A percentile compares a stretch with the other conserved stretches of the same genome.
Conservation (phyloP, 2,329 filamentous ascomycete genomes). For the Macrophomina phaseolina region DNA sequence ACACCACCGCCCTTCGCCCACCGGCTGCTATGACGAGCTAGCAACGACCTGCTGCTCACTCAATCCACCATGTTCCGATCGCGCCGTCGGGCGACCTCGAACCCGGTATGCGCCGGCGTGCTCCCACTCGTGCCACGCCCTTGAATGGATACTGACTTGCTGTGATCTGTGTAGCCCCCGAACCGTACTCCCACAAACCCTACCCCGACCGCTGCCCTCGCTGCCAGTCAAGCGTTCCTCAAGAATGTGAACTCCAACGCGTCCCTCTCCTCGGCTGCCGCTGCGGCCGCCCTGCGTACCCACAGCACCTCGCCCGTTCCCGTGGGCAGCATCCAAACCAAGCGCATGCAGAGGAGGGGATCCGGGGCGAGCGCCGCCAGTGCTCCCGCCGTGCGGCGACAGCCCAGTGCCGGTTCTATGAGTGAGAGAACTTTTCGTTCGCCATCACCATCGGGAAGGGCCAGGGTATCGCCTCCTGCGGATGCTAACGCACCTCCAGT, state of each 20-base stretch:
- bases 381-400: slow-evolving; percentile 44
- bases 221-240: slow-evolving; percentile 81
- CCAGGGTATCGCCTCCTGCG: slow-evolving; percentile 28
- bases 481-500: slow-evolving; percentile 69
- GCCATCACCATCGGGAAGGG: slow-evolving; percentile 58
- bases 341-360: slow-evolving; percentile 76
- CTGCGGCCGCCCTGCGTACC: slow-evolving; percentile 81
- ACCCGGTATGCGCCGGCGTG: slow-evolving; percentile 41
- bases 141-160: slow-evolving; percentile 25
- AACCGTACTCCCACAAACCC: slow-evolving; percentile 44
- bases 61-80: slow-evolving; percentile 37
- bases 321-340: slow-evolving; percentile 84
- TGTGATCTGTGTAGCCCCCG: slow-evolving; percentile 38
- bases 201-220: slow-evolving; percentile 76
- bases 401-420: slow-evolving; percentile 80
- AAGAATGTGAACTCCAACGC: slow-evolving; percentile 67
- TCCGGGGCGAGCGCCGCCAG: slow-evolving; percentile 62
- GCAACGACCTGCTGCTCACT: background rate
- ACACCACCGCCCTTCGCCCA: slow-evolving; percentile 4
- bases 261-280: slow-evolving; percentile 81
- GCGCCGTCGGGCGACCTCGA: slow-evolving; percentile 40
- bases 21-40: slow-evolving; percentile 25
- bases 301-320: slow-evolving; percentile 78
- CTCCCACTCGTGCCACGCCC: slow-evolving; percentile 14
- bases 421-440: slow-evolving; percentile 85